A percentile compares a stretch with the other conserved stretches of the same genome.
These are phyloP conservation scores for Venturia nashicola DNA, from an alignment of 2,329 filamentous ascomycete species.

Conservation along the genomic window DNA sequence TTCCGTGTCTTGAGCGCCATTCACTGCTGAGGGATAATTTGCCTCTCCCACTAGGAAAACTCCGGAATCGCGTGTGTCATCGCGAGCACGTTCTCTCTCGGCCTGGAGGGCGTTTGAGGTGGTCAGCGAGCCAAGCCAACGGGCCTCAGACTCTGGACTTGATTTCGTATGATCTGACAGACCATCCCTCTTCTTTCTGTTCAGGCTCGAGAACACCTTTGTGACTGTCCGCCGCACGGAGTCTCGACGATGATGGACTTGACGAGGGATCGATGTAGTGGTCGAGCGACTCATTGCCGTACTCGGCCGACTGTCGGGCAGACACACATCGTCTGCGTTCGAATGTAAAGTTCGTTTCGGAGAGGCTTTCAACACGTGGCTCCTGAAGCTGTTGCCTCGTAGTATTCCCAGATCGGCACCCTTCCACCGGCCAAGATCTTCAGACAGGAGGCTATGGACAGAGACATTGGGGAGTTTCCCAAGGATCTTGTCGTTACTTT, in stretches of 20 bases:
- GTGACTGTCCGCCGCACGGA: conserved; percentile 3
- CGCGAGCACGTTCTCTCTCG: not conserved
- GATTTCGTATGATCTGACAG: not conserved
- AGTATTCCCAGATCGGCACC: not conserved
- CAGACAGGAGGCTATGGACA: not conserved
- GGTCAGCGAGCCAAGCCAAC: not conserved
- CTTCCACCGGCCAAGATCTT: not conserved
- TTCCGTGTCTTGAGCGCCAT: not conserved
- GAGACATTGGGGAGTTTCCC: not conserved
- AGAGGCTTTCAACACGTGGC: not conserved
- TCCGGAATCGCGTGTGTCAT: not conserved
- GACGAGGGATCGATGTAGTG: not conserved
- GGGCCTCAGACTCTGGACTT: not conserved
- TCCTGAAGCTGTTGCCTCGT: not conserved
- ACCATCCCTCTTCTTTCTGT: not conserved
- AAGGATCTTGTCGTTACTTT: not conserved
- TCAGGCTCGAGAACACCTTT: not conserved
- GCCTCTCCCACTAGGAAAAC: not conserved
- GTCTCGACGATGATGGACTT: not conserved
- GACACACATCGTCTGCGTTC: not conserved
- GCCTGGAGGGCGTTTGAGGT: not conserved
- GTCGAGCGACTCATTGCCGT: not conserved
- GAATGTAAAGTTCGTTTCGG: not conserved
- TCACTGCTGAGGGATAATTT: not conserved
- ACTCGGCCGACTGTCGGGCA: not conserved